A percentile compares a stretch with the other conserved stretches of the same genome.
phyloP scores from a whole-genome alignment of 495 filamentous ascomycete species.

The Choiromyces venosus region DNA sequence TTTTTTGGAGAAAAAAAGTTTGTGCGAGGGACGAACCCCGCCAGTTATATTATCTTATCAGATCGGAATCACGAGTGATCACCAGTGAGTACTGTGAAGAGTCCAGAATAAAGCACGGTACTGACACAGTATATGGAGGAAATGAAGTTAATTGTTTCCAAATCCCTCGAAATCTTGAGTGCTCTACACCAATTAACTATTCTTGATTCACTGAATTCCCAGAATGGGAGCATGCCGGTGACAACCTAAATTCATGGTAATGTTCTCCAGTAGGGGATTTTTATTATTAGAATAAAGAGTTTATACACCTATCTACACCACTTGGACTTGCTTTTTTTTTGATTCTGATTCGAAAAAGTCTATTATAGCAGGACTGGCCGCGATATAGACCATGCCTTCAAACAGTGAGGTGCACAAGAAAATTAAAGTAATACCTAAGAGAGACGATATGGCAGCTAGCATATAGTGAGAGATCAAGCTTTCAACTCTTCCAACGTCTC shows the following conservation, averaged over 20 bases:
- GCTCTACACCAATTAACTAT: background rate
- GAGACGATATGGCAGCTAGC: background rate
- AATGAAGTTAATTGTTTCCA: background rate
- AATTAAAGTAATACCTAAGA: background rate
- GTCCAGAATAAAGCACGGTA: too few relatives aligned
- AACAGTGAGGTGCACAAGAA: background rate
- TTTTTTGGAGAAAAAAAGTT: background rate
- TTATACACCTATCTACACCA: background rate
- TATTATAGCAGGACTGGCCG: background rate
- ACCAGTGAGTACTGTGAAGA: background rate
- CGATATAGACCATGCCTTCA: background rate
- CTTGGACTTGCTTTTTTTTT: background rate
- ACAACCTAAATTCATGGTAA: background rate
- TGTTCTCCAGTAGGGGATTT: background rate
- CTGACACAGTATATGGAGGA: too few relatives aligned
- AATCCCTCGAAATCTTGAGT: background rate
- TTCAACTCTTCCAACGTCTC: slow-evolving; percentile 58
- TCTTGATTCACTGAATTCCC: background rate
- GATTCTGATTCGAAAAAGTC: background rate
- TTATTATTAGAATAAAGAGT: background rate
- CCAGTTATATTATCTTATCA: background rate
- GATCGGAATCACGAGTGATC: background rate
- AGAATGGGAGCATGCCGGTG: background rate
- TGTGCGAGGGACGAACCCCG: background rate
- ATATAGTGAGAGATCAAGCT: slow-evolving; percentile 7